Evolutionary conservation across 768 basidiomycete genomes (phyloP), one percentile per base, ranked within the genome.

Genomic region (Rhodosporidiobolus odoratus): DNA sequence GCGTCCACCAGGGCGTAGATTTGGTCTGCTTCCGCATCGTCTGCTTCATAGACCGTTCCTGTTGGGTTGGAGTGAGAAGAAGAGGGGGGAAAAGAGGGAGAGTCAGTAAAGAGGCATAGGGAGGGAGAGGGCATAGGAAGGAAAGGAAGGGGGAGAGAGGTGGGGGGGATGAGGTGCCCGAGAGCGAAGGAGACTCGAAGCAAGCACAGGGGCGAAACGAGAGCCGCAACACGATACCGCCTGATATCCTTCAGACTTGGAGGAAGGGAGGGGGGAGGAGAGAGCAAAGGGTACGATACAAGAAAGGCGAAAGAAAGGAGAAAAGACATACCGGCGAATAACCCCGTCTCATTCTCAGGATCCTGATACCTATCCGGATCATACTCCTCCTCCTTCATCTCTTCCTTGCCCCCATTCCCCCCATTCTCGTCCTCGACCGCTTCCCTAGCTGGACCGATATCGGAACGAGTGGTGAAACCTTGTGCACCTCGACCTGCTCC

Each of bases 391-490:
- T 95, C 94, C 80, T 97, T 72, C 68, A 32, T 72, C 66, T 10
- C 92, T 91, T 48, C 92, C 85, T n/a, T n/a, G n/a, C 73, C 85
- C 10, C 87, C 88, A 78, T 91, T 89, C 1, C 93, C 93, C 73
- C 32, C 48, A 13, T 10, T n/a, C 10, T n/a, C 52, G 13, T 92
- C 92, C 7, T 85, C 89, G 58, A 75, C 91, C 88, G 91, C 92
- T 77, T 96, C 94, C 79, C 96, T 84, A 13, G 96, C 96, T 43
- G 96, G 96, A 78, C 96, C 96, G 68, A 99, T 98, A 87, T 98
- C 96, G 50, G 92, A 95, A 58, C 94, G 89, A 10, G 95, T 98
- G 0, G 95, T 98, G 81, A 97, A 98, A 68, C 56, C 62, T 35
- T 82, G 89, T 69, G 75, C 93, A 89, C 93, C 95, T 83, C 94